phyloP scores from a whole-genome alignment of 2,329 filamentous ascomycete species.

The Fusarium penzigii region DNA sequence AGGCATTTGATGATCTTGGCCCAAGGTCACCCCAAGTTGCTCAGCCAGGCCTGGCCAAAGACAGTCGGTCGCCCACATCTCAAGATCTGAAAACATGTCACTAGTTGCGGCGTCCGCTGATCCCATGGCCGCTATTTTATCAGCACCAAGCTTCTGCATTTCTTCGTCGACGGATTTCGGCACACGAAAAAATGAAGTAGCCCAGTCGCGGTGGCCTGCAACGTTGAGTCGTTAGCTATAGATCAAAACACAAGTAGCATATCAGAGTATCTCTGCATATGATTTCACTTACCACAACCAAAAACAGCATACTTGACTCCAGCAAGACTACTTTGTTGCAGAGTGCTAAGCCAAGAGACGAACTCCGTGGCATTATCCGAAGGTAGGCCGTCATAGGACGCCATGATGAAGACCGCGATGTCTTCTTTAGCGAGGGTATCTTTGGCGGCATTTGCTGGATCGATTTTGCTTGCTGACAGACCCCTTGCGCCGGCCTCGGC shows the following conservation, averaged over 20 bases:
- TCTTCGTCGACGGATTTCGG: conserved; percentile 58
- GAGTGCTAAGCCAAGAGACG: conserved; percentile 59
- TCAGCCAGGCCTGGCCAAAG: conserved; percentile 47
- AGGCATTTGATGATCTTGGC: too few relatives aligned
- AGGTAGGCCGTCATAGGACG: conserved; percentile 70
- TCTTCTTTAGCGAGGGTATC: conserved; percentile 56
- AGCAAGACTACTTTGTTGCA: conserved; percentile 44
- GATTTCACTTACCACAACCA: conserved; percentile 68
- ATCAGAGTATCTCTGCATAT: too few relatives aligned
- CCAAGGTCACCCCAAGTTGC: too few relatives aligned
- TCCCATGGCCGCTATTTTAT: conserved; percentile 42
- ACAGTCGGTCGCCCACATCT: conserved; percentile 60
- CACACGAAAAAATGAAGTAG: conserved; percentile 61
- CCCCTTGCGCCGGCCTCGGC: conserved; percentile 56
- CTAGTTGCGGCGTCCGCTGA: conserved; percentile 57
- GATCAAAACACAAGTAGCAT: too few relatives aligned
- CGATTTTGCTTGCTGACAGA: conserved; percentile 47
- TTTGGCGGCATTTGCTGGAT: conserved; percentile 59
- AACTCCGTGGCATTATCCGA: conserved; percentile 70
- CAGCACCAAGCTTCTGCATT: conserved; percentile 35
- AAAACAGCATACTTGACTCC: conserved; percentile 64
- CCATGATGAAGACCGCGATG: conserved; percentile 63
- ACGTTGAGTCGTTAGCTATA: too few relatives aligned
- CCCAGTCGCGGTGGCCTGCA: conserved; percentile 55
- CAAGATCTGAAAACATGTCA: conserved; percentile 63